These are phyloP conservation scores for Pythium phragmiticola DNA, from an alignment of 352 stramenopile genomes.

Conservation along the genomic window DNA sequence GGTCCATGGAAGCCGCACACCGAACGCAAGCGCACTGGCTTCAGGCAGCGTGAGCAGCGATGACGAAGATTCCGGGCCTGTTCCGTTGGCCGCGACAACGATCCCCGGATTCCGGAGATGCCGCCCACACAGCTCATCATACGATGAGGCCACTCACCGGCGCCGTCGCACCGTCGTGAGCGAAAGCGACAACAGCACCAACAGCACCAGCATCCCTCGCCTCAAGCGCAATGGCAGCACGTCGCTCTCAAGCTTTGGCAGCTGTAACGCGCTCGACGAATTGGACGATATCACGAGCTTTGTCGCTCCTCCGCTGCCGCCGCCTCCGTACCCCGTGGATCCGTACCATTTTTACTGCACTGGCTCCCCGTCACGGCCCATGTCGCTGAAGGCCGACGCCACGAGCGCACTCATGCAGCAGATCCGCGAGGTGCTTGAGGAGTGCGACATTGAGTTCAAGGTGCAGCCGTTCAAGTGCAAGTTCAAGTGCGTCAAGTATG, in stretches of 20 bases:
- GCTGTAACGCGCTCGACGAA: constrained; percentile 17
- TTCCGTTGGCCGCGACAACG: constrained; percentile 27
- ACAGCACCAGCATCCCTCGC: background rate
- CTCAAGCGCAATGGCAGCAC: constrained; percentile 2
- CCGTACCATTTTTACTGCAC: constrained; percentile 80
- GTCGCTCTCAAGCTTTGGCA: constrained; percentile 26
- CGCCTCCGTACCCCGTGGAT: constrained; percentile 73
- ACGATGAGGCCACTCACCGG: constrained; percentile 28
- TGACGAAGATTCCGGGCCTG: constrained; percentile 23
- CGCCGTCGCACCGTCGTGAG: constrained; percentile 57
- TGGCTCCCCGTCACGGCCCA: constrained; percentile 15
- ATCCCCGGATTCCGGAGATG: constrained; percentile 54
- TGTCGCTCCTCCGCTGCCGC: constrained; percentile 53
- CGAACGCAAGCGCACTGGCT: background rate
- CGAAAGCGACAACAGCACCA: constrained; percentile 61
- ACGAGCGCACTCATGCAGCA: constrained; percentile 41
- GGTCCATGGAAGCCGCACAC: constrained; percentile 3
- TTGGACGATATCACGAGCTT: constrained; percentile 21
- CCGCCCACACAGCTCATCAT: constrained; percentile 27
- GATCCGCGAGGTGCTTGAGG: constrained; percentile 47
- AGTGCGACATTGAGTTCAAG: constrained; percentile 64
- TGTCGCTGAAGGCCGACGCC: constrained; percentile 7
- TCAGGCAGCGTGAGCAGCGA: constrained; percentile 16
- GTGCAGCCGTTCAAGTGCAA: constrained; percentile 79
- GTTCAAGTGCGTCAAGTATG: constrained; percentile 86